Conservation (phyloP, 225 moss, liverwort and hornwort genomes). For the Polytrichum commune region DNA sequence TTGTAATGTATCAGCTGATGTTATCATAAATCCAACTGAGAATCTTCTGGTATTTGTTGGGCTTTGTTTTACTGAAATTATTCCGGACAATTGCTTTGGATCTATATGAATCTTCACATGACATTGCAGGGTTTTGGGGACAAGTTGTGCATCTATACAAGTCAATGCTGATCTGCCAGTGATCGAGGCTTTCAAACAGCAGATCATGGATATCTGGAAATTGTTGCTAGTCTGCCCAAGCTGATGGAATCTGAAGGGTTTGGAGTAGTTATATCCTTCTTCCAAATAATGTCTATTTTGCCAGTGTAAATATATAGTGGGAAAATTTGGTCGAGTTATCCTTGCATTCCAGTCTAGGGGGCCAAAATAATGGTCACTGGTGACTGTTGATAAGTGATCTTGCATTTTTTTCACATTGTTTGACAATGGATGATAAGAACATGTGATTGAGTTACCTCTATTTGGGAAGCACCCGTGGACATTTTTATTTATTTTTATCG, state of each 20-base stretch:
- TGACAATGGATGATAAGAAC: background rate
- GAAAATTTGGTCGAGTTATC: background rate
- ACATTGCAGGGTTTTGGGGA: slow-evolving; percentile 28
- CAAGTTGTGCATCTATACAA: slow-evolving; percentile 31
- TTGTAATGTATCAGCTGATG: background rate
- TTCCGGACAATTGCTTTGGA: slow-evolving; percentile 6
- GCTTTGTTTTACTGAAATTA: background rate
- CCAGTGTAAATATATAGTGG: background rate
- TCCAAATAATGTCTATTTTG: slow-evolving; percentile 2
- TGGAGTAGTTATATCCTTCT: slow-evolving; percentile 7
- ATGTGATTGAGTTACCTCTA: background rate
- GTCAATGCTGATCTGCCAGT: slow-evolving; percentile 28
- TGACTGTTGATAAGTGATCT: background rate
- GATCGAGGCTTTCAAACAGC: slow-evolving; percentile 26
- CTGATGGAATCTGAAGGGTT: slow-evolving; percentile 24
- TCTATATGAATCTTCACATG: slow-evolving; percentile 26
- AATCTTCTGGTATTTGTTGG: background rate
- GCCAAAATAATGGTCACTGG: background rate
- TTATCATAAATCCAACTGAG: background rate
- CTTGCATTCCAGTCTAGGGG: background rate
- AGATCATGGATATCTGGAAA: slow-evolving; percentile 35
- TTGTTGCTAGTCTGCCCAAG: slow-evolving; percentile 34
- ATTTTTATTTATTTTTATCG: background rate
- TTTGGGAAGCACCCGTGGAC: background rate
- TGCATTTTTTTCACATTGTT: background rate